A percentile compares a stretch with the other conserved stretches of the same genome.
phyloP scores from a whole-genome alignment of 2,329 filamentous ascomycete genomes.

The Huntiella omanensis region DNA sequence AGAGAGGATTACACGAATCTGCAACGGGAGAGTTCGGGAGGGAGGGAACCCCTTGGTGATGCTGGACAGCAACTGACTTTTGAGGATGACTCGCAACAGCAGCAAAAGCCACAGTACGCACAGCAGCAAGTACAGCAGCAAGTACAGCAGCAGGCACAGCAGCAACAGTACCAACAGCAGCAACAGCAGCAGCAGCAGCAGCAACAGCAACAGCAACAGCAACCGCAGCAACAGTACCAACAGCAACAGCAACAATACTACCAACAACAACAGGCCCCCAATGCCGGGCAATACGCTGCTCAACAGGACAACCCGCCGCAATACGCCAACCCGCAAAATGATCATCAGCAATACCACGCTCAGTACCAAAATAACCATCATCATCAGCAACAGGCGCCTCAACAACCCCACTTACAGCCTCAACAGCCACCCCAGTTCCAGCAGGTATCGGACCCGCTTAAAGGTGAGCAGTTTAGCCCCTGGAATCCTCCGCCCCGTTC shows the following conservation, averaged over 20 bases:
- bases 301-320: too few species aligned
- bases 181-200: neutral
- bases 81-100: too few species aligned
- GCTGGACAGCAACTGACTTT: too few species aligned
- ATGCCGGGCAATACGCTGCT: too few species aligned
- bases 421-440: conserved; percentile 5
- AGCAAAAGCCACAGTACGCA: too few species aligned
- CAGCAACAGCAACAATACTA: neutral
- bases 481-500: conserved; percentile 8
- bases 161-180: conserved; percentile 2
- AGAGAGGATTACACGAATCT: too few species aligned
- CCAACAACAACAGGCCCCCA: neutral
- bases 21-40: too few species aligned
- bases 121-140: neutral
- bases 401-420: conserved; percentile 6
- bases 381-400: conserved; percentile 8
- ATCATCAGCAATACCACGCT: neutral
- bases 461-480: conserved; percentile 10
- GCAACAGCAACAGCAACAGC: neutral
- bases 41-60: too few species aligned
- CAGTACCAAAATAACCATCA: neutral
- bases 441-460: conserved; percentile 2
- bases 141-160: neutral
- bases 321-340: too few species aligned
- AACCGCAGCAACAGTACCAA: conserved; percentile 1